Conservation (phyloP, 2,329 filamentous ascomycete genomes). For the Beauveria brongniartii region DNA sequence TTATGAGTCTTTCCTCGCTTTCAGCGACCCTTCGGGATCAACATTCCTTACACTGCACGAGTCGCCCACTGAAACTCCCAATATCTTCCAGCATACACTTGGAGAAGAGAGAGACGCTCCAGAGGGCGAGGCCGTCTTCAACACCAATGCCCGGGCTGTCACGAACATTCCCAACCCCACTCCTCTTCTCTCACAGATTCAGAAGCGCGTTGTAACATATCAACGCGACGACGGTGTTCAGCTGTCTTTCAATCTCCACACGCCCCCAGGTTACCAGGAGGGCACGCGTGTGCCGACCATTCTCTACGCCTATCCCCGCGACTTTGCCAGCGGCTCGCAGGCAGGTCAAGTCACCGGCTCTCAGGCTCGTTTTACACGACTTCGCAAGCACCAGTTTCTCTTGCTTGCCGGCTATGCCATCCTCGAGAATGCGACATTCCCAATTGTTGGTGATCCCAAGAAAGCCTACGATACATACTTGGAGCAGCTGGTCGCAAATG, state of each 20-base stretch:
- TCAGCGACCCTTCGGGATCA: background rate
- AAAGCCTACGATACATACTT: conserved; percentile 4
- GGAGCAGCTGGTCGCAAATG: conserved; percentile 5
- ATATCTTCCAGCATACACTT: background rate
- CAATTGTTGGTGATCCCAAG: conserved; percentile 5
- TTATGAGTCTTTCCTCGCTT: conserved; percentile 1
- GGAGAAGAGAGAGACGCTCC: background rate
- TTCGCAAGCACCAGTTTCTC: conserved; percentile 1
- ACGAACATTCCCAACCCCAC: conserved; percentile 22
- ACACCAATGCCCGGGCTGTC: background rate
- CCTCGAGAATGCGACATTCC: conserved; percentile 1
- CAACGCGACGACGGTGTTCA: conserved; percentile 4
- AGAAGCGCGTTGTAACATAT: conserved; percentile 26
- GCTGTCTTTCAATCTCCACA: conserved; percentile 2
- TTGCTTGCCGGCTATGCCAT: conserved; percentile 4
- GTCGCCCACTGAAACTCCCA: background rate
- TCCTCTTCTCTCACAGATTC: conserved; percentile 43
- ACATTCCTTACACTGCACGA: conserved; percentile 1
- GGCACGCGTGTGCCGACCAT: conserved; percentile 3
- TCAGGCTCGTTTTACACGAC: background rate
- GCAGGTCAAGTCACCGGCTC: conserved; percentile 4
- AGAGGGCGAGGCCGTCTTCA: background rate
- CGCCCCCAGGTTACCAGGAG: conserved; percentile 7
- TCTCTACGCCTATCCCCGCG: conserved; percentile 7
- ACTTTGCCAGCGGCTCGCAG: conserved; percentile 1